Evolutionary conservation across 2,329 filamentous ascomycete species (phyloP), one percentile per base, ranked within the genome.

Genomic region (Diatrype stigma): DNA sequence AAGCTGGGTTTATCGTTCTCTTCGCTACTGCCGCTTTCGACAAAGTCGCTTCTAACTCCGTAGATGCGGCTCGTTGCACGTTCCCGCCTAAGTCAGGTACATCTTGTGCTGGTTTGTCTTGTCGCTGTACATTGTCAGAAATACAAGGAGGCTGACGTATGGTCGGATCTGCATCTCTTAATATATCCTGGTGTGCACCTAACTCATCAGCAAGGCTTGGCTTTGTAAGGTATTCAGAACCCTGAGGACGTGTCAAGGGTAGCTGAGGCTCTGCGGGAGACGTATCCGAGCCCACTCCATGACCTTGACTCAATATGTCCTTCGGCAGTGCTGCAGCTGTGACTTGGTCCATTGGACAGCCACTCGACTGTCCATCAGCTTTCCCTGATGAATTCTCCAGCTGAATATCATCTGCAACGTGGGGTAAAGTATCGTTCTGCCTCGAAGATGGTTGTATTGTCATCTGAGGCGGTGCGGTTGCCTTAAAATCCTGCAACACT

Each of bases 1-100:
- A 78, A 3, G 78, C 78, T 17, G 78, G 77, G 51, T 80, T 80
- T 7, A 52, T 56, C 38, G 77, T 65, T 42, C 54, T 60, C 10
- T 48, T 48, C 52, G 52, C 21, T 28, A 45, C 51, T 45, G 47
- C 49, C 19, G 28, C 44, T 47, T 45, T 47, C 37, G 51, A 30
- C 28, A 38, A 45, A 45, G 46, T 21, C 17, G 48, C 46, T 12
- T 48, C 11, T 17, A n/a, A n/a, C n/a, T n/a, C 22, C 2, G 12
- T 11, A 7, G 12, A 8, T 3, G 40, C n/a, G 7, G 40, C 21
- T 23, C 14, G 40, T 23, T 28, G 40, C 14, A n/a, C 40, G n/a
- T 22, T n/a, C 19, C n/a, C 19, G 19, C 37, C 19, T 17, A 22
- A 22, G 19, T 22, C 22, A 21, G 37, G 23, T 11, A 12, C 40